Percentiles rank a stretch among this genome's conserved stretches.
phyloP scores from a whole-genome alignment of 2,329 filamentous ascomycete species.

The Neobulgaria alba region DNA sequence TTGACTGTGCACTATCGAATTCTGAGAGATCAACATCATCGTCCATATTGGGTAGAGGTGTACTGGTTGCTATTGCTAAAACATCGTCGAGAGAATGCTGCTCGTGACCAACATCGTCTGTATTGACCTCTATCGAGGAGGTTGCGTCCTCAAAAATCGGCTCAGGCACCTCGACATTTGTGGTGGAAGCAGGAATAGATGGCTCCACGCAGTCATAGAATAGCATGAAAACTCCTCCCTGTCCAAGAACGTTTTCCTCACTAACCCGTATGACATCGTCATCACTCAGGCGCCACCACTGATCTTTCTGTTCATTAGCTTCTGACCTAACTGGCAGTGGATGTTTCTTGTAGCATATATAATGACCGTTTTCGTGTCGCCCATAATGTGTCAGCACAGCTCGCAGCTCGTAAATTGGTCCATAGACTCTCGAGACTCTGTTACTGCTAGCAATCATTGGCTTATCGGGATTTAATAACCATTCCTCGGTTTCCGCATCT shows the following conservation, averaged over 20 bases:
- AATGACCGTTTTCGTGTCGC: constrained; percentile 90
- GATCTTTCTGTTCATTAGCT: constrained; percentile 28
- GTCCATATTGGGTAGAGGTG: constrained; percentile 15
- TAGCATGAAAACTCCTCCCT: constrained; percentile 87
- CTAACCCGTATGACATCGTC: constrained; percentile 69
- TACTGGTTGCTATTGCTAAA: constrained; percentile 10
- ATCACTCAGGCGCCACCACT: constrained; percentile 91
- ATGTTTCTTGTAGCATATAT: constrained; percentile 80
- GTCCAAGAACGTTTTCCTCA: constrained; percentile 63
- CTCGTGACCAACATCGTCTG: not conserved
- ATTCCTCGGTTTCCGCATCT: constrained; percentile 47
- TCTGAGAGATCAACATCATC: constrained; percentile 17
- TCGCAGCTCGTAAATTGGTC: constrained; percentile 65
- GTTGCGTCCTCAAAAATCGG: not conserved
- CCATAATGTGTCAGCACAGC: constrained; percentile 86
- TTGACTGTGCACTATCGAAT: constrained; percentile 8
- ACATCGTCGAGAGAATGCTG: constrained; percentile 4
- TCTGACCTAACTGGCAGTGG: constrained; percentile 27
- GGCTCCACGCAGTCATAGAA: constrained; percentile 77
- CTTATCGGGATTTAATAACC: constrained; percentile 57
- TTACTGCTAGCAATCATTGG: constrained; percentile 63
- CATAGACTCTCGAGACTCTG: constrained; percentile 41
- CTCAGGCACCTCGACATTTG: not conserved
- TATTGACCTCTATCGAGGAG: not conserved
- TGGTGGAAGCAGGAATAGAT: constrained; percentile 5